Evolutionary conservation across 2,329 filamentous ascomycete genomes (phyloP).

Genomic region (Diaporthe destruens): DNA sequence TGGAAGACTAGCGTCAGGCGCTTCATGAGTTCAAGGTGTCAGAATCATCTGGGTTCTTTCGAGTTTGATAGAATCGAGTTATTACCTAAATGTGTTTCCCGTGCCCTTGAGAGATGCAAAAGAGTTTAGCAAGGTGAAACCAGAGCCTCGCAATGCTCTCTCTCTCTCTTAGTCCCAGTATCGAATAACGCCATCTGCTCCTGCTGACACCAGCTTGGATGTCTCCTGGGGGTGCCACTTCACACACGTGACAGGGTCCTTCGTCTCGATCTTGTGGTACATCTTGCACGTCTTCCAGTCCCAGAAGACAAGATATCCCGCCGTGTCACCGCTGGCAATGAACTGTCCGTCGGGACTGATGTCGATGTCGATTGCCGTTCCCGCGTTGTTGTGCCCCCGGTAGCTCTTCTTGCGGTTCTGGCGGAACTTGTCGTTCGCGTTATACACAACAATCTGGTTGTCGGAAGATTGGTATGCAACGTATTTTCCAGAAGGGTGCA

Average conservation of each 20-base stretch:
- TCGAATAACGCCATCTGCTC: constrained; percentile 87
- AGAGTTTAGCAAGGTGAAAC: not conserved
- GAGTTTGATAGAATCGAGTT: constrained; percentile 22
- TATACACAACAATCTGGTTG: constrained; percentile 97
- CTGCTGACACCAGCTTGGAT: constrained; percentile 91
- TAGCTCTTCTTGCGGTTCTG: constrained; percentile 98
- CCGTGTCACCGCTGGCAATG: constrained; percentile 86
- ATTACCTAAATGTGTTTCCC: constrained; percentile 22
- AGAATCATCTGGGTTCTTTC: constrained; percentile 6
- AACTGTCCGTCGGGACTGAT: constrained; percentile 94
- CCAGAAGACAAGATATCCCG: constrained; percentile 94
- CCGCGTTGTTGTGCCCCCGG: constrained; percentile 94
- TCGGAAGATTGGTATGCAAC: constrained; percentile 94
- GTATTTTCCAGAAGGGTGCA: constrained; percentile 92
- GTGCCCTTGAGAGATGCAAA: not conserved
- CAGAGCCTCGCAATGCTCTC: not conserved
- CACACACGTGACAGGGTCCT: constrained; percentile 86
- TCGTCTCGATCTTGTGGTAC: constrained; percentile 94
- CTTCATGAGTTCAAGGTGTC: constrained; percentile 17
- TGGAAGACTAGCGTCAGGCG: constrained; percentile 17
- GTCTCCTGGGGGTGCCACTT: constrained; percentile 99
- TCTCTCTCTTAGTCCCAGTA: constrained; percentile 82
- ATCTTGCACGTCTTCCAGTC: constrained; percentile 99
- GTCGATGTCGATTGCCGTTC: constrained; percentile 90
- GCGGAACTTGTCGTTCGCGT: constrained; percentile 92